phyloP scores from a whole-genome alignment of 2,329 filamentous ascomycete genomes.

The Colletotrichum horii region DNA sequence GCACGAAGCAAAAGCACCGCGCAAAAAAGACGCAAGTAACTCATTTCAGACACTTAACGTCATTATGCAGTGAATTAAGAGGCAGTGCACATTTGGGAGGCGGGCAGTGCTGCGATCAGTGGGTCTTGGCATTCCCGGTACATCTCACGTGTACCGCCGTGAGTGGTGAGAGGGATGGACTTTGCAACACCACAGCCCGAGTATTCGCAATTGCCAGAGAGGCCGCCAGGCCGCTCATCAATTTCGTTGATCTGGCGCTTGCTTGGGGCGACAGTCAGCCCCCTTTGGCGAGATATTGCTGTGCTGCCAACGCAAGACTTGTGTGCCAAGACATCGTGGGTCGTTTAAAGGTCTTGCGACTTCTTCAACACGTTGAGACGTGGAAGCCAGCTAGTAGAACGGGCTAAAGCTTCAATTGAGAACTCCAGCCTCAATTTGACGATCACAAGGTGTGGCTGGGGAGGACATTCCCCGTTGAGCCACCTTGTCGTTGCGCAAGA shows the following conservation, averaged over 20 bases:
- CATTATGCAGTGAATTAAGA: background rate
- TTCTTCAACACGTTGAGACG: background rate
- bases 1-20: background rate
- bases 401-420: rapidly evolving
- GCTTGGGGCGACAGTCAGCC: background rate
- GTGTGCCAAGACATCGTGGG: background rate
- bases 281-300: background rate
- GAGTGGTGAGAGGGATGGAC: background rate
- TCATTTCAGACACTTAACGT: background rate
- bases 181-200: background rate
- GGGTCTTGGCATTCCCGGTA: background rate
- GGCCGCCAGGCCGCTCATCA: background rate
- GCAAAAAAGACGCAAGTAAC: background rate
- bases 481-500: background rate
- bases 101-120: background rate
- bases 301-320: background rate
- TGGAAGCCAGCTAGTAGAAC: background rate
- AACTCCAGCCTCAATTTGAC: background rate
- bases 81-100: background rate
- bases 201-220: background rate
- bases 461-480: background rate
- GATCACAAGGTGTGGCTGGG: background rate
- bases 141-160: background rate
- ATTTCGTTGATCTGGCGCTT: rapidly evolving
- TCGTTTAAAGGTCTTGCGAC: rapidly evolving